These are phyloP conservation scores for Aspergillus ellipticus DNA, from an alignment of 495 filamentous ascomycete genomes.

Conservation along the genomic window DNA sequence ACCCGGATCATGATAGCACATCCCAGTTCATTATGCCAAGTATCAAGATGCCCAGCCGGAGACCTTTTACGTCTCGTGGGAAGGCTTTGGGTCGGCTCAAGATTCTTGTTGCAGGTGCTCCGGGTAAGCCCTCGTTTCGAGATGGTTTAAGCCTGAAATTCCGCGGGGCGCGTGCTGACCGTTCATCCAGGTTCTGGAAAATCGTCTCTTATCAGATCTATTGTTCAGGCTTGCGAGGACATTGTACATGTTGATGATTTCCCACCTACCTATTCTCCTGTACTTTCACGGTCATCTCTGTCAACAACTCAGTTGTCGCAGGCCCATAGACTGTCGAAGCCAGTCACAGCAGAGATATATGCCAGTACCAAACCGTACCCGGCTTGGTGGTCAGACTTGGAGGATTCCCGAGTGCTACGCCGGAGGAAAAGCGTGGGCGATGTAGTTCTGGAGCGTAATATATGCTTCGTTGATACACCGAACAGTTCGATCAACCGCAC, in stretches of 20 bases:
- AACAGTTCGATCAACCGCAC: slow-evolving; percentile 65
- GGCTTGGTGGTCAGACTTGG: slow-evolving; percentile 89
- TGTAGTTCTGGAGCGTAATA: slow-evolving; percentile 81
- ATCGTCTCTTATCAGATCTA: slow-evolving; percentile 86
- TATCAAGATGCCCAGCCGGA: slow-evolving; percentile 87
- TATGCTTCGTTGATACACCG: slow-evolving; percentile 93
- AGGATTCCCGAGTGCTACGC: slow-evolving; percentile 64
- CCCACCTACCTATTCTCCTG: slow-evolving; percentile 35
- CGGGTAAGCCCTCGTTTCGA: slow-evolving; percentile 51
- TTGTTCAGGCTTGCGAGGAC: slow-evolving; percentile 91
- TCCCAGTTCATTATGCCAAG: slow-evolving; percentile 98
- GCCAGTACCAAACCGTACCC: slow-evolving; percentile 94
- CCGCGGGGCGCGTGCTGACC: not conserved
- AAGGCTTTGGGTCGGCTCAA: slow-evolving; percentile 84
- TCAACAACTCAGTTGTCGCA: slow-evolving; percentile 32
- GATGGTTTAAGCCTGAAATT: not conserved
- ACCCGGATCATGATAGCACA: slow-evolving; percentile 42
- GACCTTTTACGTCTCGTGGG: slow-evolving; percentile 86
- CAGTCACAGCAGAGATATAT: slow-evolving; percentile 71
- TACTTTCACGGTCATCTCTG: slow-evolving; percentile 22
- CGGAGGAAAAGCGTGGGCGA: slow-evolving; percentile 79
- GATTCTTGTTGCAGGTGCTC: slow-evolving; percentile 78
- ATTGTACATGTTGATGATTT: slow-evolving; percentile 84
- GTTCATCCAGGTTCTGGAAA: slow-evolving; percentile 62
- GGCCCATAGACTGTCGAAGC: slow-evolving; percentile 20